These are phyloP conservation scores for Diutina sp. DNA, from an alignment of 1,139 yeast species.

Conservation along the genomic window DNA sequence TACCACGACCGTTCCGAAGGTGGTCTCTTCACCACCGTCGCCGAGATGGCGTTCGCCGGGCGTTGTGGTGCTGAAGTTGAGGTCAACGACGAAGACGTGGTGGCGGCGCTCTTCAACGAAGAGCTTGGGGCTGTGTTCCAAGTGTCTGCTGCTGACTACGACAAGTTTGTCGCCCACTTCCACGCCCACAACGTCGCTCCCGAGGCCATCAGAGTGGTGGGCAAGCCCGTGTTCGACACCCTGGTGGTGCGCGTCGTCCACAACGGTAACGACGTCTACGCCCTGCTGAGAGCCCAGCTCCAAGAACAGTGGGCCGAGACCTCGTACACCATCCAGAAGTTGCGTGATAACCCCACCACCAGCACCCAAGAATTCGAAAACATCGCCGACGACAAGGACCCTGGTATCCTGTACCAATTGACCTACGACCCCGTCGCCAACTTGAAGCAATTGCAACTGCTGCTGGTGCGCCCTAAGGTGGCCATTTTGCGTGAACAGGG, in stretches of 20 bases:
- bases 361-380: conserved; percentile 77
- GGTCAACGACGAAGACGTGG: conserved; percentile 25
- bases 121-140: conserved; percentile 97
- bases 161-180: conserved; percentile 43
- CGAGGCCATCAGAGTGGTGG: conserved; percentile 48
- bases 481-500: conserved; percentile 98
- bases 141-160: conserved; percentile 39
- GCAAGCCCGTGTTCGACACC: conserved; percentile 41
- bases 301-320: conserved; percentile 85
- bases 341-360: conserved; percentile 88
- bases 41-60: conserved; percentile 97
- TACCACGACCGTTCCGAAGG: conserved; percentile 98
- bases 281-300: conserved; percentile 51
- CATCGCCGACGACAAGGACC: conserved; percentile 71
- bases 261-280: conserved; percentile 27
- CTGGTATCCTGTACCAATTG: conserved; percentile 77
- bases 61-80: conserved; percentile 60
- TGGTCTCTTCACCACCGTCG: conserved; percentile 73
- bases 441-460: not conserved
- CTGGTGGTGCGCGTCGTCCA: conserved; percentile 34
- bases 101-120: conserved; percentile 67
- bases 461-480: conserved; percentile 51
- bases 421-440: conserved; percentile 33
- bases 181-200: conserved; percentile 40
- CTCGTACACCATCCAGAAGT: conserved; percentile 78